Evolutionary conservation across 805 yeast species (phyloP), one percentile per base, ranked within the genome.

Genomic region (Clavispora asparagi): DNA sequence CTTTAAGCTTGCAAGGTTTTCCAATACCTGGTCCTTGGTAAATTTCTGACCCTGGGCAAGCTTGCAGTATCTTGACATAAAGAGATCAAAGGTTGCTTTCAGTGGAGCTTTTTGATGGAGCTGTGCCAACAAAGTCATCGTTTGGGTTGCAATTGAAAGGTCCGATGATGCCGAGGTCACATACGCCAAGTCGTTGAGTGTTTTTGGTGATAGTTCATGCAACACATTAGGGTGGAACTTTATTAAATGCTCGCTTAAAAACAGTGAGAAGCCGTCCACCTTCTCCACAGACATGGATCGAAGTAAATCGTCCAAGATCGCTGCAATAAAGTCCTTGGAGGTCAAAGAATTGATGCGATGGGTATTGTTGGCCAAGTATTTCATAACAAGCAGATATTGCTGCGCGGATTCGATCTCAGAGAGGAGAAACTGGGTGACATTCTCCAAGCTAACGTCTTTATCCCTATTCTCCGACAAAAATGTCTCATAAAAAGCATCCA

Each of bases 1-100:
- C 46, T 68, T 68, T 28, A 65, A 51, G 19, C 43, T 40, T 8
- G 58, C 26, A 29, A 68, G 55, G 10, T 61, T 63, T 19, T 48
- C 44, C n/a, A 61, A 46, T 9, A 57, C 47, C 28, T 50, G 42
- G 5, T 46, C 52, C 7, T 46, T 47, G 9, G 51, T 35, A n/a
- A 42, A 42, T 8, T 40, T 39, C 12, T 39, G 43, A 16, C 19
- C 29, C 4, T 23, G 14, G 4, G 53, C 51, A 17, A 23, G 27
- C 27, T 52, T 47, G 6, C 47, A 49, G 43, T 53, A 62, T 7
- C 49, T 43, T 2, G 50, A 42, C 14, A 64, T 40, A 43, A 54
- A 64, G 2, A 48, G 41, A 28, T 59, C 52, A 41, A 63, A 43
- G 4, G 65, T 59, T 11, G 48, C 54, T 6, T 31, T 39, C 10